Conservation (phyloP, 495 filamentous ascomycete genomes). For the Penicillium salamii region DNA sequence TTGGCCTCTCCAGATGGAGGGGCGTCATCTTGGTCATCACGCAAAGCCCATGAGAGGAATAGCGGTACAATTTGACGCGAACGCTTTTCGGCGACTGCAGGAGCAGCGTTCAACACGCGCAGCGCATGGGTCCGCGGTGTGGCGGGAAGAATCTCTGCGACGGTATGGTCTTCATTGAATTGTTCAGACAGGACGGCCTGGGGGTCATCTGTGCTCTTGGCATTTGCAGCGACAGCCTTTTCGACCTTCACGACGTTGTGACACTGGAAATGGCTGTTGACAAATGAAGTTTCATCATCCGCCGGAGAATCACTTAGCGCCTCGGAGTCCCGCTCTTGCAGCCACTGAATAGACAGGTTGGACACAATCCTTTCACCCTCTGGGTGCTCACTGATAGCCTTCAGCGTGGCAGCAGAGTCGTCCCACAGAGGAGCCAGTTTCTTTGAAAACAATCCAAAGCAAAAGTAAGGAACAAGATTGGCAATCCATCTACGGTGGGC, state of each 20-base stretch:
- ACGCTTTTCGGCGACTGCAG: slow-evolving; percentile 75
- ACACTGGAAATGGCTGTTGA: slow-evolving; percentile 68
- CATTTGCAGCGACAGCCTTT: slow-evolving; percentile 33
- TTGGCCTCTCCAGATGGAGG: slow-evolving; percentile 29
- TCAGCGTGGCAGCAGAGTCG: slow-evolving; percentile 70
- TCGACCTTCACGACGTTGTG: slow-evolving; percentile 64
- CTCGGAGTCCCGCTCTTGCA: slow-evolving; percentile 55
- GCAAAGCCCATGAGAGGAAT: slow-evolving; percentile 71
- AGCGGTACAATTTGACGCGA: slow-evolving; percentile 82
- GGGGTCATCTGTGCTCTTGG: slow-evolving; percentile 21
- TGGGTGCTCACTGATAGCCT: slow-evolving; percentile 66
- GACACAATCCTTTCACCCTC: slow-evolving; percentile 71
- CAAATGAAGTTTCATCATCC: slow-evolving; percentile 27
- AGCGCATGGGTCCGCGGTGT: slow-evolving; percentile 72
- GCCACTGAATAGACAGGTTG: slow-evolving; percentile 74
- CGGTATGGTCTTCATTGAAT: slow-evolving; percentile 33
- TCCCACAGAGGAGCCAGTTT: slow-evolving; percentile 82
- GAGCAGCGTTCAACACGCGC: slow-evolving; percentile 69
- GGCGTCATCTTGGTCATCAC: slow-evolving; percentile 48
- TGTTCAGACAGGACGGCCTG: slow-evolving; percentile 24
- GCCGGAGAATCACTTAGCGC: slow-evolving; percentile 14
- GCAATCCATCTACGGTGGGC: slow-evolving; percentile 60
- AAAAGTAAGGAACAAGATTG: slow-evolving; percentile 71
- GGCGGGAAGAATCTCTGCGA: slow-evolving; percentile 33
- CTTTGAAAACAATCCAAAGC: slow-evolving; percentile 86